Evolutionary conservation across 2,329 filamentous ascomycete genomes (phyloP).

Genomic region (Neopestalotiopsis sp.): DNA sequence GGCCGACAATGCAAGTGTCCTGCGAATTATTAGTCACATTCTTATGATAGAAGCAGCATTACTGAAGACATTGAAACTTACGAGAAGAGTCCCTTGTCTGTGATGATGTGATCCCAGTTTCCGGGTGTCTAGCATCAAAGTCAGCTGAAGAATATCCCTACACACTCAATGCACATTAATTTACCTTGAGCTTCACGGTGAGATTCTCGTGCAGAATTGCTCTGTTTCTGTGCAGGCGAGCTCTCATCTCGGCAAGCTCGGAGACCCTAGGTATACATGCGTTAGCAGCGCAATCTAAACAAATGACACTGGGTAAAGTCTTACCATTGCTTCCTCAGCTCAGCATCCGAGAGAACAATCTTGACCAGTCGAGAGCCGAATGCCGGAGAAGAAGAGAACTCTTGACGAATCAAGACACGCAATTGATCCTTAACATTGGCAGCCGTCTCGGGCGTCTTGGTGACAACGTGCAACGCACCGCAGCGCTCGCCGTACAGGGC

Average conservation of each 20-base stretch:
- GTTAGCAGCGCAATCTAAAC: not conserved
- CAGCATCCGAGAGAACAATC: conserved; percentile 25
- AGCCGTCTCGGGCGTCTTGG: conserved; percentile 21
- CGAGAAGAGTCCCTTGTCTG: conserved; percentile 5
- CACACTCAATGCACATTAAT: not conserved
- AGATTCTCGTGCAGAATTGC: not conserved
- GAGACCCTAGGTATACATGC: not conserved
- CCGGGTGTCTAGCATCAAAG: conserved; percentile 1
- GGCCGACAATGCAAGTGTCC: not conserved
- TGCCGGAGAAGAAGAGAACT: conserved; percentile 34
- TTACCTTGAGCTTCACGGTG: not conserved
- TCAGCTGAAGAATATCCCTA: not conserved
- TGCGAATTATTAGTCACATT: not conserved
- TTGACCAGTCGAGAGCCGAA: conserved; percentile 32
- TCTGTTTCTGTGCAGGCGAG: not conserved
- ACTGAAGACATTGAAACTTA: not conserved
- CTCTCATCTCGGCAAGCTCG: not conserved
- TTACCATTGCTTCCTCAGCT: conserved; percentile 22
- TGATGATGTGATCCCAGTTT: not conserved
- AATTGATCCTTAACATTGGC: conserved; percentile 32
- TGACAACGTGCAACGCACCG: conserved; percentile 36
- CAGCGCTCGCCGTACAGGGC: conserved; percentile 41
- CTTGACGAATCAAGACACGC: conserved; percentile 32
- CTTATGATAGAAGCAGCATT: not conserved
- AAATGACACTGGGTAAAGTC: not conserved